Evolutionary conservation across 2,329 filamentous ascomycete genomes (phyloP).

Genomic region (Monosporascus sp.): DNA sequence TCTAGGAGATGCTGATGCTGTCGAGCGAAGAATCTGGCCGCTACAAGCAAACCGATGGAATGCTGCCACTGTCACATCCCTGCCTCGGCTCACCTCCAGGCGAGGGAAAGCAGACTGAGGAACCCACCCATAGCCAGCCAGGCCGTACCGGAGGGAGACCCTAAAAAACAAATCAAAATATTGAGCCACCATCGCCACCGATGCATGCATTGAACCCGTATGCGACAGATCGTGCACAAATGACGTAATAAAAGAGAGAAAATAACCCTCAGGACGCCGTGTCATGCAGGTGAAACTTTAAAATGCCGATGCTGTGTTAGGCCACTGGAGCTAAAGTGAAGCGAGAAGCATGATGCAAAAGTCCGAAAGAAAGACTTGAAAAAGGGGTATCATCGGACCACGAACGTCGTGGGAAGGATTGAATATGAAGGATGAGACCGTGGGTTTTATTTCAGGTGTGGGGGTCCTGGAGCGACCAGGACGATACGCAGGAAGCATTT

Average conservation of each 20-base stretch:
- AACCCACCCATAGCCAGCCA: slow-evolving; percentile 3
- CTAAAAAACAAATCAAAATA: slow-evolving; percentile 4
- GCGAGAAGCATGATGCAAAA: background rate
- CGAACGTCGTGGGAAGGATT: slow-evolving; percentile 14
- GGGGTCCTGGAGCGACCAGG: background rate
- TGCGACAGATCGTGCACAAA: background rate
- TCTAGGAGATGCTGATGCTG: background rate
- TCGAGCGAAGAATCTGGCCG: background rate
- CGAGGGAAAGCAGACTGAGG: background rate
- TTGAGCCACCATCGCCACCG: slow-evolving; percentile 12
- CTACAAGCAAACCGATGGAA: background rate
- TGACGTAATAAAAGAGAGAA: slow-evolving; percentile 8
- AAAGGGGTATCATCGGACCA: slow-evolving; percentile 21
- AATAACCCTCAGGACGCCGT: slow-evolving; percentile 13
- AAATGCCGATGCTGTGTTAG: slow-evolving; percentile 10
- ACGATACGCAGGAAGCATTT: background rate
- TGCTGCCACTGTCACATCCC: background rate
- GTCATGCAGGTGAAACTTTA: slow-evolving; percentile 5
- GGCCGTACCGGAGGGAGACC: background rate
- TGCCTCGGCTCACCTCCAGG: background rate
- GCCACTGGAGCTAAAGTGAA: slow-evolving; percentile 7
- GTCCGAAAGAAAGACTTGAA: background rate
- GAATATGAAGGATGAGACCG: slow-evolving; percentile 7
- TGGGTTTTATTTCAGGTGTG: background rate
- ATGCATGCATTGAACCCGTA: slow-evolving; percentile 11